These are phyloP conservation scores for Ascochyta lentis DNA, from an alignment of 2,329 filamentous ascomycete genomes.

Conservation along the genomic window DNA sequence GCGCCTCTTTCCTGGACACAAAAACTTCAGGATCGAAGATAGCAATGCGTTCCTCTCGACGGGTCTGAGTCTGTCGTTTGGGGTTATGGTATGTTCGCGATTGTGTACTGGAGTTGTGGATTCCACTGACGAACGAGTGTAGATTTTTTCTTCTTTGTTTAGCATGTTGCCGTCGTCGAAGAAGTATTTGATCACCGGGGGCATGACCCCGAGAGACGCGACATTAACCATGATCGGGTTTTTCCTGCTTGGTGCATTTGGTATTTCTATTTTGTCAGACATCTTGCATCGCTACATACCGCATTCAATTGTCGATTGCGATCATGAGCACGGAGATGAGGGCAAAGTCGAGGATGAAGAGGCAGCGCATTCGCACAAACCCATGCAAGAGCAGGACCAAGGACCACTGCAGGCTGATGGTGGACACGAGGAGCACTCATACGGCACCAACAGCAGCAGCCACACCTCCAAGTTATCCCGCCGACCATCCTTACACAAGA, in stretches of 20 bases:
- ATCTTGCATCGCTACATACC: conserved; percentile 76
- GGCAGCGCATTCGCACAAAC: conserved; percentile 22
- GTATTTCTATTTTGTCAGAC: conserved; percentile 76
- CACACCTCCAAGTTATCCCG: conserved; percentile 11
- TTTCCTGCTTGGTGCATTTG: conserved; percentile 75
- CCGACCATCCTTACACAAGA: conserved; percentile 51
- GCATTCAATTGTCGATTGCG: conserved; percentile 81
- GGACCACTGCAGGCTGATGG: conserved; percentile 19
- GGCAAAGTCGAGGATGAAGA: conserved; percentile 39
- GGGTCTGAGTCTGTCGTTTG: conserved; percentile 90
- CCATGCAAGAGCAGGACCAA: conserved; percentile 31
- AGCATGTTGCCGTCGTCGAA: conserved; percentile 91
- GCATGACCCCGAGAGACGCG: conserved; percentile 70
- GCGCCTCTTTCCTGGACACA: conserved; percentile 73
- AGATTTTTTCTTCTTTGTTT: conserved; percentile 92
- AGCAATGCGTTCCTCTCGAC: conserved; percentile 87
- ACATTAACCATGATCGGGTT: conserved; percentile 72
- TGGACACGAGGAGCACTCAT: conserved; percentile 23
- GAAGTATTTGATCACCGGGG: conserved; percentile 74
- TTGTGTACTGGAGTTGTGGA: background rate
- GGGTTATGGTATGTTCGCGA: conserved; percentile 78
- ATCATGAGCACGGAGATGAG: conserved; percentile 72
- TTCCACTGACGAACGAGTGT: conserved; percentile 19
- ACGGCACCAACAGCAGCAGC: conserved; percentile 27
- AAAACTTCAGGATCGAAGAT: conserved; percentile 84